phyloP scores from a whole-genome alignment of 768 basidiomycete species.

The Cubamyces lactineus region DNA sequence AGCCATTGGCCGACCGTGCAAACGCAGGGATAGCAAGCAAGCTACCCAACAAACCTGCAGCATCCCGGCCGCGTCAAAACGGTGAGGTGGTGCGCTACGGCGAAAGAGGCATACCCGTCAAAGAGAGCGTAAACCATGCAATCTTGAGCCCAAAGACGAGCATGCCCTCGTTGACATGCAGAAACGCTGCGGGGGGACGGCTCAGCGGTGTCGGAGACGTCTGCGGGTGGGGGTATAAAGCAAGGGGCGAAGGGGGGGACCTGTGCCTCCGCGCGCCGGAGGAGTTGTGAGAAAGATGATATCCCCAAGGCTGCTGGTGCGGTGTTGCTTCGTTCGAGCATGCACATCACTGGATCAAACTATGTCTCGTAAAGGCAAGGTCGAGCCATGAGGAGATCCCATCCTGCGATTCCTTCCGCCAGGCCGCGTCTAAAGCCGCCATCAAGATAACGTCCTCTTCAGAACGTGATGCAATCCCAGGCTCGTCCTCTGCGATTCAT shows the following conservation, averaged over 20 bases:
- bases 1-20: slow-evolving; percentile 44
- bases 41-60: slow-evolving; percentile 53
- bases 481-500: neutral
- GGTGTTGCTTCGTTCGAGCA: slow-evolving; percentile 17
- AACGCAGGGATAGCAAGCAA: slow-evolving; percentile 53
- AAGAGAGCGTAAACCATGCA: slow-evolving; percentile 60
- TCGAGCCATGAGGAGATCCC: slow-evolving; percentile 11
- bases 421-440: slow-evolving; percentile 18
- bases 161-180: slow-evolving; percentile 41
- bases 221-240: slow-evolving; percentile 15
- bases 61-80: neutral
- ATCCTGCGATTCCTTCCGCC: neutral
- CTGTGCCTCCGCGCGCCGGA: slow-evolving; percentile 8
- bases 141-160: slow-evolving; percentile 59
- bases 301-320: slow-evolving; percentile 14
- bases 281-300: slow-evolving; percentile 20
- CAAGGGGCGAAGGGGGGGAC: slow-evolving; percentile 1
- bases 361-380: slow-evolving; percentile 2
- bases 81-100: neutral
- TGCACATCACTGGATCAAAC: slow-evolving; percentile 20
- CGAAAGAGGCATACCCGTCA: slow-evolving; percentile 45
- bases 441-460: slow-evolving; percentile 18
- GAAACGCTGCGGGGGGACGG: slow-evolving; percentile 13
- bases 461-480: slow-evolving; percentile 16
- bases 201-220: neutral